Evolutionary conservation across 306 rosid species (phyloP).

Genomic region (Cercis canadensis): DNA sequence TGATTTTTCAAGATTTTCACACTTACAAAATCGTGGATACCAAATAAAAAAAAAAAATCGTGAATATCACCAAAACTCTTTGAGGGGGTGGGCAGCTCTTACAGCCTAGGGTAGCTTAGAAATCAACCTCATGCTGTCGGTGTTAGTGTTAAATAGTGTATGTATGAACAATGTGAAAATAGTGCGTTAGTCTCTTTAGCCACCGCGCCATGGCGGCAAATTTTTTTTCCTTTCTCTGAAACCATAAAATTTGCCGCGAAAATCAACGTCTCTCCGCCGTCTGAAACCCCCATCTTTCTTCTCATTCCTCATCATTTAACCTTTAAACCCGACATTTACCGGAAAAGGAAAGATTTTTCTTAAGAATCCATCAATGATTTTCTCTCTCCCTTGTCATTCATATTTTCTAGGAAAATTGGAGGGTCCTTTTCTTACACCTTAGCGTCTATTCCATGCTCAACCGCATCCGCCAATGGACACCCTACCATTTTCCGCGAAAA

Average conservation of each 20-base stretch:
- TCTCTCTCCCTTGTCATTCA: not conserved
- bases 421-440: constrained; percentile 14
- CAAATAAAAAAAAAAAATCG: too few species aligned
- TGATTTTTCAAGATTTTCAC: too few species aligned
- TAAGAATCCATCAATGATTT: not conserved
- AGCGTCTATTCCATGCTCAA: constrained; percentile 50
- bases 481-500: constrained; percentile 12
- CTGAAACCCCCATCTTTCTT: too few species aligned
- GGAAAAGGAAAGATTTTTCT: too few species aligned
- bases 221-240: not conserved
- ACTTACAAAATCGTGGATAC: too few species aligned
- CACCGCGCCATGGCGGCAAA: not conserved
- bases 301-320: not conserved
- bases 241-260: constrained; percentile 52
- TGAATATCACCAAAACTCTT: too few species aligned
- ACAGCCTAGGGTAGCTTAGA: too few species aligned
- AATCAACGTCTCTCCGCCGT: constrained; percentile 33
- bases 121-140: too few species aligned
- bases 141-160: too few species aligned
- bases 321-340: not conserved
- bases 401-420: constrained; percentile 2
- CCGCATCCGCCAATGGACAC: constrained; percentile 34
- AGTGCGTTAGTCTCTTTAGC: too few species aligned
- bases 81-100: too few species aligned
- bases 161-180: too few species aligned